Evolutionary conservation across 306 rosid species (phyloP), one percentile per base, ranked within the genome.

Genomic region (Morella rubra): DNA sequence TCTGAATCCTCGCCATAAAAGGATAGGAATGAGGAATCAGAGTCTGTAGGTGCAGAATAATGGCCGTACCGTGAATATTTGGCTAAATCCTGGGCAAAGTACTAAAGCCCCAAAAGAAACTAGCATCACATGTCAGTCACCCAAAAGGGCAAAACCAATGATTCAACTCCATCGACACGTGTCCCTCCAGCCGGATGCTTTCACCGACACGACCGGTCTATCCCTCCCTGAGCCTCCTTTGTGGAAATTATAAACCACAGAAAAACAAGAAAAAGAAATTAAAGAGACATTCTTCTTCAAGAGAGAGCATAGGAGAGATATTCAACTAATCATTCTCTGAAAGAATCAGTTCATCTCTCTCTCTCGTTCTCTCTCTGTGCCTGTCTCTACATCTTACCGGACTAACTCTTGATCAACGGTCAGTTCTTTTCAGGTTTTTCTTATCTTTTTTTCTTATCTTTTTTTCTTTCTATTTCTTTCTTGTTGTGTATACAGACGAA

Each of bases 171-270:
- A 44, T 64, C 74, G 75, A 73, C 87, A 81, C 83, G 87, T 83
- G 87, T 79, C 66, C 73, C 32, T 40, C 59, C 44, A 24, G 5
- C 62, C 72, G 81, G 80, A 78, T 3, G 68, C 75, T 8, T 12
- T 85, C 32, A 79, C 80, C 85, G 81, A 72, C 84, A 67, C 53
- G 76, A 78, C 82, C 77, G 44, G 65, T 78, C 71, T 60, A 37
- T 37, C 40, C 51, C 51, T 20, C 50, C 64, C 66, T 66, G 18
- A 47, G 59, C 67, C 60, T 47, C 19, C 22, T 10, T 59, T 74
- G 55, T 59, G 47, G 40, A 44, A 11, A 72, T 44, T 80, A 41
- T 85, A 66, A 62, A 71, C 86, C 86, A 82, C 89, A 85, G 45
- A 65, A 42, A 16, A 12, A 65, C 2, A 20, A 10, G 6, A 11